Percentiles rank a stretch among this genome's conserved stretches.
Conservation (phyloP, 768 basidiomycete species). For the Termitomyces sp. region DNA sequence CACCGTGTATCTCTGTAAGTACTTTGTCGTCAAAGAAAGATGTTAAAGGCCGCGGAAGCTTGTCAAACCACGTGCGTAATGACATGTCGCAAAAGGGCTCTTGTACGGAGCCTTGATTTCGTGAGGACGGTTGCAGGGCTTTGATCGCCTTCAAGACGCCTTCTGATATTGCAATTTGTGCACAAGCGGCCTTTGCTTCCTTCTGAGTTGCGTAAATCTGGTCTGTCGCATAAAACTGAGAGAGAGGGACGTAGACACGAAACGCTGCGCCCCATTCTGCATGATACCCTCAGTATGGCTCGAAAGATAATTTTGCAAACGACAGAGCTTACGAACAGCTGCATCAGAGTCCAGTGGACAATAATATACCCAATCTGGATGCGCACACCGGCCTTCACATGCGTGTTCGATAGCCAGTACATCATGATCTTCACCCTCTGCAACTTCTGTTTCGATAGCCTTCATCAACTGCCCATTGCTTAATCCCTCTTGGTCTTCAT, state of each 20-base stretch:
- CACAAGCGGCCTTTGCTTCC: constrained; percentile 1
- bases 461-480: not conserved
- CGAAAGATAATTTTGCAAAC: not conserved
- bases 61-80: constrained; percentile 57
- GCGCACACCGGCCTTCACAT: not conserved
- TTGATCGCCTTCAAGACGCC: not conserved
- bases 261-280: constrained; percentile 1
- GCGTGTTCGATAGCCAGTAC: not conserved
- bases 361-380: not conserved
- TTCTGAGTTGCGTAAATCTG: not conserved
- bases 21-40: constrained; percentile 42
- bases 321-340: not conserved
- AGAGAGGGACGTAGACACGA: not conserved
- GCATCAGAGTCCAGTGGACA: not conserved
- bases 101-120: not conserved
- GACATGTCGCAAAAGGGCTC: constrained; percentile 20
- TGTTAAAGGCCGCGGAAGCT: constrained; percentile 59
- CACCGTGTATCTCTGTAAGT: constrained; percentile 47
- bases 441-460: not conserved
- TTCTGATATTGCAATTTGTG: not conserved
- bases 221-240: not conserved
- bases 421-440: not conserved
- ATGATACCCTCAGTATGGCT: not conserved
- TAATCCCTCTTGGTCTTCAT: not conserved
- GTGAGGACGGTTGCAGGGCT: not conserved